Conservation (phyloP, 1,284 basidiomycete species). For the Caloboletus firmus region DNA sequence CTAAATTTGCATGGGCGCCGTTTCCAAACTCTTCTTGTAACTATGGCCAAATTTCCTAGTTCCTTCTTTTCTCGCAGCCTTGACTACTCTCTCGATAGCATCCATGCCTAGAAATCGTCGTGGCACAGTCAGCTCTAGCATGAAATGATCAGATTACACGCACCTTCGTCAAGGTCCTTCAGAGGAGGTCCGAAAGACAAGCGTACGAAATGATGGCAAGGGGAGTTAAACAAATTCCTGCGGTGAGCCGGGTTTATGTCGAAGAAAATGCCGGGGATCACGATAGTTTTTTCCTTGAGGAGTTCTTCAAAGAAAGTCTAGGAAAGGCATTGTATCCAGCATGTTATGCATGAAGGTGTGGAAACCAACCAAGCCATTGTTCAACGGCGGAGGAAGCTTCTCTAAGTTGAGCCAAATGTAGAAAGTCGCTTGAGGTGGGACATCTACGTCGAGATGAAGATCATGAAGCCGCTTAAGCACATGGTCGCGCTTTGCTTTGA, state of each 20-base stretch:
- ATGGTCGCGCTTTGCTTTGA: constrained; percentile 89
- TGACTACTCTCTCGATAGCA: constrained; percentile 79
- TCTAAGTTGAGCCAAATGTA: constrained; percentile 91
- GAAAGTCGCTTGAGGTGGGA: constrained; percentile 79
- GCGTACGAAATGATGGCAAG: constrained; percentile 87
- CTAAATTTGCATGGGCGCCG: constrained; percentile 28
- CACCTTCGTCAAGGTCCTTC: constrained; percentile 78
- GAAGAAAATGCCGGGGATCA: constrained; percentile 90
- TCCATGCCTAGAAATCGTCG: constrained; percentile 60
- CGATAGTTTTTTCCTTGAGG: constrained; percentile 87
- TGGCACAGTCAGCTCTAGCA: constrained; percentile 1
- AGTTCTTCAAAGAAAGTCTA: constrained; percentile 94
- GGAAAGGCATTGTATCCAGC: constrained; percentile 1
- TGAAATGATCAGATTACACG: constrained; percentile 17
- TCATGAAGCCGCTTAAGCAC: constrained; percentile 79
- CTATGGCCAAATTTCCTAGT: constrained; percentile 62
- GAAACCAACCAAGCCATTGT: constrained; percentile 75
- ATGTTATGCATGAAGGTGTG: neutral
- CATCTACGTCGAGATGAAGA: constrained; percentile 73
- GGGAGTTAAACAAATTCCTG: constrained; percentile 85
- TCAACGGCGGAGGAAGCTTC: constrained; percentile 74
- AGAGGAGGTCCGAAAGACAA: constrained; percentile 87
- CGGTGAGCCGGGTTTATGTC: constrained; percentile 85
- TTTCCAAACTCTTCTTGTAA: constrained; percentile 63
- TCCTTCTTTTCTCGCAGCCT: constrained; percentile 65